Evolutionary conservation across 1,284 basidiomycete species (phyloP), one percentile per base, ranked within the genome.

Genomic region (Fomes fomentarius): DNA sequence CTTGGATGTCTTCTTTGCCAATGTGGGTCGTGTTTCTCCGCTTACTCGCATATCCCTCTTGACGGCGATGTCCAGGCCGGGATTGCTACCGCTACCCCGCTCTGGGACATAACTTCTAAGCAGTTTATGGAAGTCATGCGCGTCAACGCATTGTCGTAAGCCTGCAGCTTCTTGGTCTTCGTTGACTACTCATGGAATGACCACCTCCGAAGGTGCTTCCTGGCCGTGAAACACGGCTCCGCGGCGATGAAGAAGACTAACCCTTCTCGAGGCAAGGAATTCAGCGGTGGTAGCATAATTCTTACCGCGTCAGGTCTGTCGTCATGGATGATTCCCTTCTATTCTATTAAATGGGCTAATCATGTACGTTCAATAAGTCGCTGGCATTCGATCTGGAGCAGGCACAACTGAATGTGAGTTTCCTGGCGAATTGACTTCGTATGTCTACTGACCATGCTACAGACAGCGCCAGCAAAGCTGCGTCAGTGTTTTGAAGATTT

Each of bases 1-100:
- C 43, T 77, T 97, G 15, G 96, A 98, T 64, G 87, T 96, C 61
- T 97, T 96, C 78, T 97, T 94, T 68, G 95, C 95, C 34, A 97
- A 98, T 67, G 94, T 93, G 63, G 63, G 82, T 63, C n/a, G 21
- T 62, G 28, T 31, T 45, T 31, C 2, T 39, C 49, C 53, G 43
- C n/a, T 30, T 21, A 10, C 12, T 12, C 22, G 22, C 42, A 50
- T 44, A 33, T 34, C 26, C 28, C 26, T 30, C 40, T 14, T 12
- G 12, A 9, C 26, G 9, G 22, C 25, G 33, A 28, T 35, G 14
- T 11, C 28, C 62, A 91, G 90, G 89, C 89, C 55, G 89, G 88
- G 9, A 68, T 88, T 44, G 81, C 79, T 3, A 77, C 78, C 1
- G 66, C 49, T 15, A 63, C 75, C n/a, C 67, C 70, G 4, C 64